Evolutionary conservation across 805 yeast genomes (phyloP).

Genomic region (Metschnikowia henanensis): DNA sequence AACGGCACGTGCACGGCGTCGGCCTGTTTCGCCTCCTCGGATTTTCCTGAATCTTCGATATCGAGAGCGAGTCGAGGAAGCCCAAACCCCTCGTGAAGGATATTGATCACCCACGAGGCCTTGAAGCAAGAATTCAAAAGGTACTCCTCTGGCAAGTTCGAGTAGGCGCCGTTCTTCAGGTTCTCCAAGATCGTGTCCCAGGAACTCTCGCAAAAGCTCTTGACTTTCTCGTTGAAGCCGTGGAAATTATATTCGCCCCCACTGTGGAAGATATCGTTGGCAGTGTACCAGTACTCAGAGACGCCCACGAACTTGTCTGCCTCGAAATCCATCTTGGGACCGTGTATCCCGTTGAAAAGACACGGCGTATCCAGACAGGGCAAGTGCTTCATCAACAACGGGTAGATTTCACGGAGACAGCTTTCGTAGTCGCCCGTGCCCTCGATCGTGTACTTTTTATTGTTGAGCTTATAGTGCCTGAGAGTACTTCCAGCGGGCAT

Average conservation of each 20-base stretch:
- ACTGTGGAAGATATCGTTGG: conserved; percentile 84
- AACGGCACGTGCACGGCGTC: conserved; percentile 55
- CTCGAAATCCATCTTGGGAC: conserved; percentile 80
- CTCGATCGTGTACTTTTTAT: conserved; percentile 46
- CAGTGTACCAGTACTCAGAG: conserved; percentile 97
- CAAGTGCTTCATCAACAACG: conserved; percentile 70
- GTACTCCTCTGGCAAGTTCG: conserved; percentile 49
- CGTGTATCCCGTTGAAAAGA: conserved; percentile 92
- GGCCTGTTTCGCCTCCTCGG: conserved; percentile 20
- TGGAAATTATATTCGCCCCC: conserved; percentile 87
- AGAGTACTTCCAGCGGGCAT: conserved; percentile 62
- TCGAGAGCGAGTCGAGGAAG: conserved; percentile 73
- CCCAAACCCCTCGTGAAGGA: conserved; percentile 90
- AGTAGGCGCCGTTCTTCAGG: conserved; percentile 57
- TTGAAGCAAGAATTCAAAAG: conserved; percentile 86
- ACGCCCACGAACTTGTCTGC: conserved; percentile 87
- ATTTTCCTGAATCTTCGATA: conserved; percentile 27
- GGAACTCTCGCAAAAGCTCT: conserved; percentile 70
- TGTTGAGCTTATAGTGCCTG: conserved; percentile 46
- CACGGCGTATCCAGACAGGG: conserved; percentile 92
- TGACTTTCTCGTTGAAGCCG: conserved; percentile 63
- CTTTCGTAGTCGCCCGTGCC: conserved; percentile 81
- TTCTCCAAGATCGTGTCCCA: conserved; percentile 59
- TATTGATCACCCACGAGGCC: conserved; percentile 89
- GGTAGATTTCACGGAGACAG: conserved; percentile 73